Percentiles rank a stretch among this genome's conserved stretches.
These are phyloP conservation scores for Microdochium bolleyi DNA, from an alignment of 2,329 filamentous ascomycete species.

Conservation along the genomic window DNA sequence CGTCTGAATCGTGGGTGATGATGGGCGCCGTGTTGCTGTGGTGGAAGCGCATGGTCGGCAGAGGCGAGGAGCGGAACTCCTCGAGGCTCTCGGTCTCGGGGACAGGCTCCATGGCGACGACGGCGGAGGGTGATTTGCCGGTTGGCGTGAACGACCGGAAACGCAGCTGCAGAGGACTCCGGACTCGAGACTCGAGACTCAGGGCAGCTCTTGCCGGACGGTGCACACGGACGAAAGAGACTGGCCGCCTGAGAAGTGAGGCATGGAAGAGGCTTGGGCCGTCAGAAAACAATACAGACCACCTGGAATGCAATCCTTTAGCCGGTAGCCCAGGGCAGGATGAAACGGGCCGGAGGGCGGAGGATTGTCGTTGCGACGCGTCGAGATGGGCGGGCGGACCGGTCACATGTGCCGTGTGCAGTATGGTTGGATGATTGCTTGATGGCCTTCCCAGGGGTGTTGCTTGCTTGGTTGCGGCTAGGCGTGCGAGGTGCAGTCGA, in stretches of 20 bases:
- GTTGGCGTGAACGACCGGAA: no score
- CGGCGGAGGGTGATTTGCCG: background rate
- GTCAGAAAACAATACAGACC: background rate
- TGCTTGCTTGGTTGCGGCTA: no score
- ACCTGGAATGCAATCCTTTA: background rate
- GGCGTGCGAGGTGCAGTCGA: background rate
- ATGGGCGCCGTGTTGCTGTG: constrained; percentile 32
- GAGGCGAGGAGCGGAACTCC: constrained; percentile 52
- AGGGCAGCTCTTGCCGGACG: background rate
- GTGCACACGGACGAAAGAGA: background rate
- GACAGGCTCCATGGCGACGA: constrained; percentile 52
- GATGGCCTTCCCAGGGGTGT: no score
- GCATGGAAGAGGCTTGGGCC: background rate
- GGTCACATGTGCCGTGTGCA: background rate
- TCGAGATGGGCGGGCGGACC: background rate
- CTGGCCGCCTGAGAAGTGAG: background rate
- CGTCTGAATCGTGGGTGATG: constrained; percentile 29
- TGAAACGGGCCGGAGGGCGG: background rate
- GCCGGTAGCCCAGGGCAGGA: background rate
- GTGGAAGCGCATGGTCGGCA: constrained; percentile 38
- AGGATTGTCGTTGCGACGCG: background rate
- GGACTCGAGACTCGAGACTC: background rate
- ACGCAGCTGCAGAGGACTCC: no score
- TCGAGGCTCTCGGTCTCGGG: constrained; percentile 62
- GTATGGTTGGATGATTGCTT: no score